Base-by-base conservation (phyloP, 495 filamentous ascomycete genomes). In the Penicillium odoratum region DNA sequence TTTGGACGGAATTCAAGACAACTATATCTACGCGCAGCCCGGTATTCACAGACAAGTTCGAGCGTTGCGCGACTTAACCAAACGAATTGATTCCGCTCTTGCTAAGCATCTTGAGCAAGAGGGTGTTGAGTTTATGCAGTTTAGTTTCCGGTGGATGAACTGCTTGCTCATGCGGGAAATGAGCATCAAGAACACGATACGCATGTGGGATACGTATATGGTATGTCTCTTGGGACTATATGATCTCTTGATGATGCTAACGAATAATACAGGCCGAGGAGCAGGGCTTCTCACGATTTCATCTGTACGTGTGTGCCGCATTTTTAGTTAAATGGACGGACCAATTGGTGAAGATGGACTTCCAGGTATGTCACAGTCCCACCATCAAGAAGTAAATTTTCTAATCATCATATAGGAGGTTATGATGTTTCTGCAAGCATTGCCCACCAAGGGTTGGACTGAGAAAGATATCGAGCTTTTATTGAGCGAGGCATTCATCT, bases 171-270 rank as follows among this genome's bases (percentile, higher is more conserved):
- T 98, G 94, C 82, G 94, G 58, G 94, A 98, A 73, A 89, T 98
- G 58, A 96, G 87, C 70, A 91, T 98, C 42, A 89, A 86, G 72
- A 97, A 96, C 65, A 96, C 91, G 1, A 96, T 98, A 62, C 80
- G 94, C 59, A 98, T 98, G 94, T 98, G 94, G 94, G 94, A 98
- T 76, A 98, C 94, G 10, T 98, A 98, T 73, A 85, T 98, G 80
- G 92, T 96, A 75, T 64, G 10, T 58, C 13, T 13, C 21, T 36
- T 45, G 34, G 7, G 43, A 25, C 28, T 44, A 36, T n/a, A 6
- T 21, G 31, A 42, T 59, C 38, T 40, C 38, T 16, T 16, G 16
- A 16, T 28, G 40, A 46, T 63, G 51, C 66, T 76, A 40, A 76
- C 45, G 28, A 8, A 16, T 38, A 36, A 61, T 3, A 30, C 54